Conservation (phyloP, 164 flowering plant species). For the Echeveria elegans region DNA sequence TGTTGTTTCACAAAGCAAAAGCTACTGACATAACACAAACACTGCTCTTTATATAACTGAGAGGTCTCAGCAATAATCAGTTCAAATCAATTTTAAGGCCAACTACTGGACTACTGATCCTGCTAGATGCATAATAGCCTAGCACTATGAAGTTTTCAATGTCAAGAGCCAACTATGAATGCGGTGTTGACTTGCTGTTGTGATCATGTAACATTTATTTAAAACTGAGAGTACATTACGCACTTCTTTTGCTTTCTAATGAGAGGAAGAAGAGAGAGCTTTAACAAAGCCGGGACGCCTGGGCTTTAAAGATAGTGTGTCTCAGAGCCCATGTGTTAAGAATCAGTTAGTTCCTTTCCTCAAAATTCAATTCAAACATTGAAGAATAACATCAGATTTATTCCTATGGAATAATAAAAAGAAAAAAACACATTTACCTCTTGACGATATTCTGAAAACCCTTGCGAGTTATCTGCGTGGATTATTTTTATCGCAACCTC, state of each 20-base stretch:
- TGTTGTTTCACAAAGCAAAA: neutral
- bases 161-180: neutral
- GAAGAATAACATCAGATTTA: too few species aligned
- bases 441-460: conserved; percentile 66
- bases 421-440: conserved; percentile 37
- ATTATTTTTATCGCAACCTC: conserved; percentile 70
- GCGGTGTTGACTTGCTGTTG: neutral
- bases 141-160: conserved; percentile 1
- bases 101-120: neutral
- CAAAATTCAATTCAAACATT: neutral
- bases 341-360: neutral
- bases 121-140: neutral
- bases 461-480: conserved; percentile 48
- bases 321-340: neutral
- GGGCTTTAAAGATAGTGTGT: neutral
- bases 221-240: neutral
- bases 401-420: too few species aligned
- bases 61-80: neutral
- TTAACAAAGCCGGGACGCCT: neutral
- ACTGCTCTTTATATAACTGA: neutral
- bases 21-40: neutral
- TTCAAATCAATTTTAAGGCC: neutral
- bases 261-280: neutral
- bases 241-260: neutral
- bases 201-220: neutral